phyloP scores from a whole-genome alignment of 352 stramenopile species.

The Globisporangium echinulatum region DNA sequence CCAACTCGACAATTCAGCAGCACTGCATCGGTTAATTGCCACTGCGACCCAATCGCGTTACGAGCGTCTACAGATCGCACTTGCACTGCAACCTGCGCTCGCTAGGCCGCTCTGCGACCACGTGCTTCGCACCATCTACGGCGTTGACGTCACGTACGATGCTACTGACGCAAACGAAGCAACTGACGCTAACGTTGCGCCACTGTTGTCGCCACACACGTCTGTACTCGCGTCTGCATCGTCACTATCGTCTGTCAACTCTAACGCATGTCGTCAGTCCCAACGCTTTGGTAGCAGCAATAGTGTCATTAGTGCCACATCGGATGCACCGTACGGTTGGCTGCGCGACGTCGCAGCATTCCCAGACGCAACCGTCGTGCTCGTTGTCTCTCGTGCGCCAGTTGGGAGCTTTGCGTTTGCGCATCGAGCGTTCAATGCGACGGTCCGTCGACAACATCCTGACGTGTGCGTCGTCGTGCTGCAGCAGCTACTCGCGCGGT shows the following conservation, averaged over 20 bases:
- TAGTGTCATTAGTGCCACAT: too few relatives aligned
- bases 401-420: constrained; percentile 32
- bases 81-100: constrained; percentile 23
- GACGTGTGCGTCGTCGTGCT: constrained; percentile 13
- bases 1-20: not conserved
- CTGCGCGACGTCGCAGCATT: constrained; percentile 11
- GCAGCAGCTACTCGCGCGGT: constrained; percentile 10
- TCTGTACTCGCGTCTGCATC: not conserved
- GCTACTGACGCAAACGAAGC: not conserved
- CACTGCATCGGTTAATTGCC: not conserved
- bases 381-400: constrained; percentile 16
- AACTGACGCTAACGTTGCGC: not conserved
- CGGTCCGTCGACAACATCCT: constrained; percentile 1
- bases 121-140: constrained; percentile 19
- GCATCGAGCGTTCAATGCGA: constrained; percentile 24
- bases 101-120: constrained; percentile 19
- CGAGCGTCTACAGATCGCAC: constrained; percentile 18
- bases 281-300: not conserved
- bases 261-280: too few relatives aligned
- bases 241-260: not conserved
- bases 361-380: constrained; percentile 16
- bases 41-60: not conserved
- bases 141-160: constrained; percentile 13
- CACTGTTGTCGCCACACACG: not conserved
- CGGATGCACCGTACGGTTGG: constrained; percentile 14